Percentiles rank a stretch among this genome's conserved stretches.
Evolutionary conservation across 352 stramenopile species (phyloP).

Genomic region (Pythium utonaiense): DNA sequence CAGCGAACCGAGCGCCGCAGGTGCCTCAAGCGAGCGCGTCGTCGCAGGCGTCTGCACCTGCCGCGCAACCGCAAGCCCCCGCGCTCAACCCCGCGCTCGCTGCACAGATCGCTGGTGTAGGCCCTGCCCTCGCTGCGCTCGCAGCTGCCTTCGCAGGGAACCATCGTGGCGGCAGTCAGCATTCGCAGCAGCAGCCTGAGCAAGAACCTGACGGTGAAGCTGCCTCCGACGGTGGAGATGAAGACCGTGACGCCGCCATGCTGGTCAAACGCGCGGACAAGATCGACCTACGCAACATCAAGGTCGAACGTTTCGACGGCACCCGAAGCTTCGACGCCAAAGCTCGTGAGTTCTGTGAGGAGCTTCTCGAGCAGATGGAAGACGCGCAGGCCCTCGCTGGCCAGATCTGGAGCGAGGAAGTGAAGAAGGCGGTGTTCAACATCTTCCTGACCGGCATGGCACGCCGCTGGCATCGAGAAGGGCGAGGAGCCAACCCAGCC

Average conservation of each 20-base stretch:
- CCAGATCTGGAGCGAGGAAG: background rate
- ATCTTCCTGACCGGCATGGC: background rate
- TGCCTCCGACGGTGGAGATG: no score
- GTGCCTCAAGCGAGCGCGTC: background rate
- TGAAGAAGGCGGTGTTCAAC: constrained; percentile 7
- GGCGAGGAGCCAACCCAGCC: background rate
- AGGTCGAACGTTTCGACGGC: constrained; percentile 1
- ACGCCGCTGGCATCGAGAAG: background rate
- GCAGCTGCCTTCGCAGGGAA: background rate
- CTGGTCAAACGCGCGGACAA: background rate
- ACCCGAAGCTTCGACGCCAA: background rate
- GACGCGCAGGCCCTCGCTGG: background rate
- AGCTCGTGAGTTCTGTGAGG: background rate
- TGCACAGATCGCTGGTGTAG: background rate
- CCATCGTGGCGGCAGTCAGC: background rate
- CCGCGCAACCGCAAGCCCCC: background rate
- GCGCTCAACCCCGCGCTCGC: background rate
- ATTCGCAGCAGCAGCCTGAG: background rate
- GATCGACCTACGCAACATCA: constrained; percentile 9
- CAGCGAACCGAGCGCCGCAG: no score
- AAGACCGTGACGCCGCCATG: no score
- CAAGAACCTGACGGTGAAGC: background rate
- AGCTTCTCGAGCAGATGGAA: background rate
- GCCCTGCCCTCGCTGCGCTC: background rate
- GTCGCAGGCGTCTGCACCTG: background rate